Conservation (phyloP, 2,329 filamentous ascomycete genomes). For the Hymenoscyphus infarciens region DNA sequence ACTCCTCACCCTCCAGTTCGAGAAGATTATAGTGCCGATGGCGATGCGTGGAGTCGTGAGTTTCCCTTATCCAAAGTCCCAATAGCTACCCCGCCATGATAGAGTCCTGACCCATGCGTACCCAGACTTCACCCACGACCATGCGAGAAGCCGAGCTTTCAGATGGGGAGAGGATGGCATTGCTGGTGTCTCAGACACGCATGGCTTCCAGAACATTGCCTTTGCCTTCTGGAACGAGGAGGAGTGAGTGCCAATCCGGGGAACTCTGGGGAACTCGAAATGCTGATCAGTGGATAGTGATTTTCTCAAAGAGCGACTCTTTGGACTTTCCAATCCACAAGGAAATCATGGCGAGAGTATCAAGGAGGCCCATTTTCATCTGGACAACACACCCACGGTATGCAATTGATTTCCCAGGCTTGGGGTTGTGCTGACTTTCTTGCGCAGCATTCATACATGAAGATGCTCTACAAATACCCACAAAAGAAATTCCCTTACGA, state of each 20-base stretch:
- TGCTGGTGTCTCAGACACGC: slow-evolving; percentile 88
- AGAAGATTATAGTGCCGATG: slow-evolving; percentile 86
- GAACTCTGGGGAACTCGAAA: slow-evolving; percentile 32
- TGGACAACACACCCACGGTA: slow-evolving; percentile 78
- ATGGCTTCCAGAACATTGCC: slow-evolving; percentile 86
- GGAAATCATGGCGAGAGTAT: slow-evolving; percentile 96
- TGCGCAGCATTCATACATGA: slow-evolving; percentile 92
- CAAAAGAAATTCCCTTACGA: slow-evolving; percentile 90
- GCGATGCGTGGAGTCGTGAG: slow-evolving; percentile 94
- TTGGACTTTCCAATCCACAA: slow-evolving; percentile 92
- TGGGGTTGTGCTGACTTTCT: slow-evolving; percentile 16
- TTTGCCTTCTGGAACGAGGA: slow-evolving; percentile 98
- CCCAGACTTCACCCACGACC: slow-evolving; percentile 87
- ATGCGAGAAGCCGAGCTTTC: slow-evolving; percentile 83
- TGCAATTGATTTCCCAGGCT: slow-evolving; percentile 7
- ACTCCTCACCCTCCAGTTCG: slow-evolving; percentile 54
- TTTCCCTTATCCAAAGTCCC: slow-evolving; percentile 29
- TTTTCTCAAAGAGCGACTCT: slow-evolving; percentile 91
- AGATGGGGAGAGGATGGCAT: slow-evolving; percentile 98
- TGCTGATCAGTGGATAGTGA: slow-evolving; percentile 54
- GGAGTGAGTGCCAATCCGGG: slow-evolving; percentile 57
- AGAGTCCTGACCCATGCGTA: slow-evolving; percentile 26
- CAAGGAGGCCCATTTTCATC: slow-evolving; percentile 94
- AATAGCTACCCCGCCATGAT: slow-evolving; percentile 6
- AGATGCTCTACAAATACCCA: slow-evolving; percentile 96